Evolutionary conservation across 352 stramenopile genomes (phyloP), one percentile per base, ranked within the genome.

Genomic region (Globisporangium radiosum): DNA sequence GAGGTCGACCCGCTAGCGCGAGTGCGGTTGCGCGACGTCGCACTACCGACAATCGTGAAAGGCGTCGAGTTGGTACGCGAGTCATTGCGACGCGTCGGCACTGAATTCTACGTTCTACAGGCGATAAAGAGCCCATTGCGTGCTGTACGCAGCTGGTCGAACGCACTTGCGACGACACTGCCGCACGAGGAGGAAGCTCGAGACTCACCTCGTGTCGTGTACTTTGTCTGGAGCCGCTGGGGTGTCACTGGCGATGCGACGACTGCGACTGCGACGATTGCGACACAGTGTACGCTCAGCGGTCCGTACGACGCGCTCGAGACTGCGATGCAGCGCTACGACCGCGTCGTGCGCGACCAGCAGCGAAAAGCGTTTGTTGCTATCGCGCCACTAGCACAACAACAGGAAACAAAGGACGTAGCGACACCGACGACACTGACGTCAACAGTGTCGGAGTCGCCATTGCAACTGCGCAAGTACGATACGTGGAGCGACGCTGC

Each of bases 181-280:
- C 6, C 15, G 4, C 1, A 19, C 1, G 11, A 7, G 11, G 15
- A 7, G 3, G 48, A 39, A 0, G 17, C n/a, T 14, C 66, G 47
- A 47, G 9, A 25, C 57, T 56, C 10, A n/a, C 58, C 25, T 38
- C 38, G 9, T 36, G 60, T 14, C 43, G 15, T 59, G 33, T 75
- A 69, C 36, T 84, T 69, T 45, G 67, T 84, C 9, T 84, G 74
- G 74, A 75, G 53, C 51, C 72, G 74, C n/a, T 84, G 74, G 72
- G 54, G 70, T 7, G n/a, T 19, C 5, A 11, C 40, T 33, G 47
- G 52, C 1, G 43, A 19, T 9, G 47, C 47, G 19, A 50, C 36
- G 7, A 52, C 65, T 0, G 33, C 58, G 3, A 40, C 25, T 9
- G 47, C 47, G 19, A 50, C 36, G 7, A 52, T 66, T 0, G 33